Conservation (phyloP, 192 early-diverging fungal species). For the Podila clonocystis region DNA sequence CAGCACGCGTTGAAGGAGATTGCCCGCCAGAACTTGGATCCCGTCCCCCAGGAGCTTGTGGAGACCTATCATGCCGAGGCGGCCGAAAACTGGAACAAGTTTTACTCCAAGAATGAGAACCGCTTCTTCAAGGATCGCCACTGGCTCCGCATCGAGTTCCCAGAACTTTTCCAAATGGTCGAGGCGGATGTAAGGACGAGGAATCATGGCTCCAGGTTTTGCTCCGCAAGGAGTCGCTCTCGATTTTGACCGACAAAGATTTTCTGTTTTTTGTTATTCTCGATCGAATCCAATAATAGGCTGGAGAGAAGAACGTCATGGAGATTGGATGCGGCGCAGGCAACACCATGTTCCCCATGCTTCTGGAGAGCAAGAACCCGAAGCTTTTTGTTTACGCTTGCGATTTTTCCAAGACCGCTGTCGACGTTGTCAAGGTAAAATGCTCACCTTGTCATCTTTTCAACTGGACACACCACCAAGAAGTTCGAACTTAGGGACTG, state of each 20-base stretch:
- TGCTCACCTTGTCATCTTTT: neutral
- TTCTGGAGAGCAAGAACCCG: conserved; percentile 74
- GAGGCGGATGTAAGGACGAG: conserved; percentile 51
- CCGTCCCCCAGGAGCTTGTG: conserved; percentile 68
- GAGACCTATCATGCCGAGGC: conserved; percentile 59
- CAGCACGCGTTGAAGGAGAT: conserved; percentile 80
- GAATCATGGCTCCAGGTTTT: neutral
- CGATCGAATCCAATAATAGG: conserved; percentile 25
- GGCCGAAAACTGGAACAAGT: conserved; percentile 78
- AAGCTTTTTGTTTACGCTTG: conserved; percentile 89
- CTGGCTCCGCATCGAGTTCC: conserved; percentile 95
- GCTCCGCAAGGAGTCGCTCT: neutral
- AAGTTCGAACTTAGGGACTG: too few relatives aligned
- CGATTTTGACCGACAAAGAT: neutral
- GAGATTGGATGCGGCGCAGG: conserved; percentile 99
- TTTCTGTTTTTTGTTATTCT: neutral
- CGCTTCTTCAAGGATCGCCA: conserved; percentile 98
- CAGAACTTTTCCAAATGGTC: conserved; percentile 76
- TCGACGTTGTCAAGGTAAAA: conserved; percentile 83
- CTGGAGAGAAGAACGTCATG: conserved; percentile 68
- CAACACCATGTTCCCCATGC: conserved; percentile 92
- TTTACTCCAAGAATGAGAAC: conserved; percentile 86
- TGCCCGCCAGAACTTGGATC: conserved; percentile 72
- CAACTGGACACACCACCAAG: too few relatives aligned
- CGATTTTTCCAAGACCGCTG: conserved; percentile 90